Base-by-base conservation (phyloP, 352 stramenopile species). In the Globisporangium polare region DNA sequence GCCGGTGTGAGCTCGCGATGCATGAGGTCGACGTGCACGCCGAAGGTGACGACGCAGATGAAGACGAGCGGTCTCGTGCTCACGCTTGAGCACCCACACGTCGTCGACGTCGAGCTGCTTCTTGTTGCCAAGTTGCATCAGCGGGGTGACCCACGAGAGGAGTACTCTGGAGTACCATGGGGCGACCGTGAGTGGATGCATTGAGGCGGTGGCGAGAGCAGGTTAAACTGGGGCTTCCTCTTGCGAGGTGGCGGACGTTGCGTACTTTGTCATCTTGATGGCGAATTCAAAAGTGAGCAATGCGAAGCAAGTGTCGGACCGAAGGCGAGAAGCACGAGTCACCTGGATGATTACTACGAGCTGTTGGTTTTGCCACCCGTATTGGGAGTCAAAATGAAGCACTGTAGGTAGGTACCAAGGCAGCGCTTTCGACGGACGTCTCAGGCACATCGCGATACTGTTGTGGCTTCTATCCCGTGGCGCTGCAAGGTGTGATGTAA, bases 1-100 rank as follows among this genome's bases (percentile, higher is more conserved):
- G 76, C 69, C 62, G 77, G 64, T 63, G 92, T 82, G 91, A 99
- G 50, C 89, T 71, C 72, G 86, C 89, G 73, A 87, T 98, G 55
- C 33, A 87, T 53, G 2, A 87, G 56, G 0, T 62, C 60, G 0
- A 72, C 69, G 49, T 75, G 85, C 3, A 72, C 67, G 4, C 71
- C 77, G 45, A 89, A 89, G 15, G 79, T 64, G 1, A 62, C 49
- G 0, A 81, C 65, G n/a, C 67, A 74, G 55, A 81, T 76, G 56
- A 84, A 80, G 7, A 84, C 72, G 0, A 75, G 75, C 65, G 81
- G 77, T 71, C 45, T 80, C 59, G n/a, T 76, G 55, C 5, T 64
- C 52, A 24, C 26, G 55, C 24, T 63, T 68, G 6, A 86, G 66
- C 15, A 71, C 65, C 77, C 73, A 86, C 15, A 80, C 58, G 51